Percentiles rank a stretch among this genome's conserved stretches.
Conservation (phyloP, 768 basidiomycete species). For the Pisolithus orientalis region DNA sequence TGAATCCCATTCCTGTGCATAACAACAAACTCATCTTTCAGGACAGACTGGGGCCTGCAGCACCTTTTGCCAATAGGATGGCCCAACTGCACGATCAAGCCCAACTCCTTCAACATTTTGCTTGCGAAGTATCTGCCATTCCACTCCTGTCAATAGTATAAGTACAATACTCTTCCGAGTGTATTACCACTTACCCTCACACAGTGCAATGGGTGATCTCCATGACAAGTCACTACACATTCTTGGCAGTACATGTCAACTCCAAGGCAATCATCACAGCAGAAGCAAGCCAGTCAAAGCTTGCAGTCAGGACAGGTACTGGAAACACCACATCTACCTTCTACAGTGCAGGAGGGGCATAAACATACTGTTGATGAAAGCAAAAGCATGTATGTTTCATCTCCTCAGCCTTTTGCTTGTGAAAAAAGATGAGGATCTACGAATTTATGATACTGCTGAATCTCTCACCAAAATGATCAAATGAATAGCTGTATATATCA, state of each 20-base stretch:
- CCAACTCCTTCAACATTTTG: slow-evolving; percentile 8
- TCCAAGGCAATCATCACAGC: slow-evolving; percentile 9
- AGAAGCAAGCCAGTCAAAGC: background rate
- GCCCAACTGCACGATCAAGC: slow-evolving; percentile 13
- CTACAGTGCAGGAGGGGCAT: background rate
- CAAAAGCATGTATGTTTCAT: too few species aligned
- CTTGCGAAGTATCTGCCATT: slow-evolving; percentile 7
- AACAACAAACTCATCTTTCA: background rate
- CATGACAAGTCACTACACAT: slow-evolving; percentile 4
- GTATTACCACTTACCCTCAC: slow-evolving; percentile 6
- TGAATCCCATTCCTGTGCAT: background rate
- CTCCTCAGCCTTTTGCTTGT: too few species aligned
- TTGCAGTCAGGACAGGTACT: background rate
- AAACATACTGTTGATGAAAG: background rate
- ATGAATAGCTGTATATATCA: too few species aligned
- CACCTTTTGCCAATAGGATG: background rate
- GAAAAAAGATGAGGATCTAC: too few species aligned
- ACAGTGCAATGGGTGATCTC: slow-evolving; percentile 9
- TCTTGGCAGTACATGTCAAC: slow-evolving; percentile 1
- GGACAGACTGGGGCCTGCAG: background rate
- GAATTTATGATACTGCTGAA: too few species aligned
- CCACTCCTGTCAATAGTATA: slow-evolving; percentile 11
- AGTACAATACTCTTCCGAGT: too few species aligned
- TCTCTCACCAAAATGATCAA: too few species aligned
- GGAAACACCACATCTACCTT: background rate